These are phyloP conservation scores for Ceratobasidium sp. DNA, from an alignment of 1,284 basidiomycete species.

Conservation along the genomic window DNA sequence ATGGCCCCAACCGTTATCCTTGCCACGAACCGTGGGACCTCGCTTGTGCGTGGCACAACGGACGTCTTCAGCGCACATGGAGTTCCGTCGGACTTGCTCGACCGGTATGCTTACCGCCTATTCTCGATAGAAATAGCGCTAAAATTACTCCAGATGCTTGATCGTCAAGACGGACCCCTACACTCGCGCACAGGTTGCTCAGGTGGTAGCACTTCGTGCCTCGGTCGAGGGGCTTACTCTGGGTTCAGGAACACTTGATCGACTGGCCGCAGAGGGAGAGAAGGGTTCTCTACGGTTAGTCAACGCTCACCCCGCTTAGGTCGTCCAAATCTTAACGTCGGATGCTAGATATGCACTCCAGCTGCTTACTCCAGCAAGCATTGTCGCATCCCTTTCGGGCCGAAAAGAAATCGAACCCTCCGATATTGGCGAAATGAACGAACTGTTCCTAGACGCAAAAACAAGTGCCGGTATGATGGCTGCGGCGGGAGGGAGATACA, in stretches of 20 bases:
- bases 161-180: constrained; percentile 96
- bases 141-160: constrained; percentile 75
- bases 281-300: constrained; percentile 87
- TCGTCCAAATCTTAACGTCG: not conserved
- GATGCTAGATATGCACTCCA: constrained; percentile 88
- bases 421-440: constrained; percentile 92
- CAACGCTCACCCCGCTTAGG: constrained; percentile 50
- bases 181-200: constrained; percentile 86
- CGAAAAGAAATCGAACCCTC: constrained; percentile 85
- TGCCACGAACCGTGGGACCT: constrained; percentile 95
- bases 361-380: constrained; percentile 92
- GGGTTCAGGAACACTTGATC: constrained; percentile 82
- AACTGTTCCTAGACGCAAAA: constrained; percentile 96
- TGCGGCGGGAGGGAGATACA: constrained; percentile 57
- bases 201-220: constrained; percentile 89
- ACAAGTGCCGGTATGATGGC: constrained; percentile 75
- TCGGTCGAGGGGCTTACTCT: constrained; percentile 89
- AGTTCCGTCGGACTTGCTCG: constrained; percentile 93
- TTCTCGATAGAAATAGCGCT: constrained; percentile 11
- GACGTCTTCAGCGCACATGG: constrained; percentile 96
- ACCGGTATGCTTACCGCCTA: constrained; percentile 71
- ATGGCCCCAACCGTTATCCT: constrained; percentile 98
- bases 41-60: constrained; percentile 91
- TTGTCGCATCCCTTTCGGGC: constrained; percentile 83
- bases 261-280: constrained; percentile 86